Evolutionary conservation across 2,329 filamentous ascomycete species (phyloP).

Genomic region (Xylaria arbuscula): DNA sequence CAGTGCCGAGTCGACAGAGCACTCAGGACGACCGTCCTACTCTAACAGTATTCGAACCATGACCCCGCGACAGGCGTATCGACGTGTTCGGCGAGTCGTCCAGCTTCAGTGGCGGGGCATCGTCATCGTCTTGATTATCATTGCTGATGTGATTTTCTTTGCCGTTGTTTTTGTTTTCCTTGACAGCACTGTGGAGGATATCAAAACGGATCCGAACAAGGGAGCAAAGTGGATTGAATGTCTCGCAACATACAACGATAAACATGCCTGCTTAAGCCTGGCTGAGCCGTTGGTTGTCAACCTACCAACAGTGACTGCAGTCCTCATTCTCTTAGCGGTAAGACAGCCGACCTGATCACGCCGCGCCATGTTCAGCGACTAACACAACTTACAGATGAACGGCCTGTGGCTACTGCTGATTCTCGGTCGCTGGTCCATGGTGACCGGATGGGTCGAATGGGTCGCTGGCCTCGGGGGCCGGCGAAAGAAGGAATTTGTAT

Average conservation of each 20-base stretch:
- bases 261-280: constrained; percentile 71
- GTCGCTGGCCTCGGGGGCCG: constrained; percentile 60
- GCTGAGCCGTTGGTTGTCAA: constrained; percentile 74
- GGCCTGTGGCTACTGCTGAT: constrained; percentile 88
- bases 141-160: constrained; percentile 94
- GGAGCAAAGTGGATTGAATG: constrained; percentile 77
- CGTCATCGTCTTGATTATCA: constrained; percentile 87
- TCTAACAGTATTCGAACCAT: constrained; percentile 79
- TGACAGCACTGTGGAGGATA: constrained; percentile 74
- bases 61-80: constrained; percentile 87
- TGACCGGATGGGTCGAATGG: constrained; percentile 82
- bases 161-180: constrained; percentile 90
- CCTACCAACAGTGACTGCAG: constrained; percentile 80
- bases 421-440: constrained; percentile 85
- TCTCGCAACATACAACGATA: constrained; percentile 69
- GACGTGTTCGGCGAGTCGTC: constrained; percentile 85
- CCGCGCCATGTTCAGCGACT: constrained; percentile 5
- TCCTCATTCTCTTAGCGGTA: constrained; percentile 84
- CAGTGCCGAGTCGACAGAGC: constrained; percentile 74
- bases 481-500: constrained; percentile 84
- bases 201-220: constrained; percentile 64
- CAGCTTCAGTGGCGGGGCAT: constrained; percentile 96
- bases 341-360: constrained; percentile 51
- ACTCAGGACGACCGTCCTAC: constrained; percentile 79
- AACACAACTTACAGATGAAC: constrained; percentile 67